A percentile compares a stretch with the other conserved stretches of the same genome.
phyloP scores from a whole-genome alignment of 208 protist species.

The Angomonas desouzai region DNA sequence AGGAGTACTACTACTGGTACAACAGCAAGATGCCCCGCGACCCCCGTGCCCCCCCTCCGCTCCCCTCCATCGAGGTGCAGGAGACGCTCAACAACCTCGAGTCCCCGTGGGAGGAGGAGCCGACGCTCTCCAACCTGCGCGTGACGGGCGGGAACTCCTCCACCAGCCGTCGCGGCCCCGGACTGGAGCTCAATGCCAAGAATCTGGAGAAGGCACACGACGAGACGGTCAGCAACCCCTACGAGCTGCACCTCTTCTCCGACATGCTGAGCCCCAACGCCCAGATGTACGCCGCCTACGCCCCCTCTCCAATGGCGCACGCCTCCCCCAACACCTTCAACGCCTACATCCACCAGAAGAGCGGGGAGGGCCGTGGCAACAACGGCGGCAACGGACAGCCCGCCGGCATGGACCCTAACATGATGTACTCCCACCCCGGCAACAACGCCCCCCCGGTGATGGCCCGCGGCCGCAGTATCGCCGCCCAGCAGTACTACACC shows the following conservation, averaged over 20 bases:
- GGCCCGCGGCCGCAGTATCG: constrained; percentile 36
- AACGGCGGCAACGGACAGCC: not conserved
- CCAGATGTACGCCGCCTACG: constrained; percentile 86
- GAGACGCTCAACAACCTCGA: constrained; percentile 56
- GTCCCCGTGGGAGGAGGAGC: constrained; percentile 54
- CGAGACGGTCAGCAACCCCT: constrained; percentile 72
- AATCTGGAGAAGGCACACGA: constrained; percentile 69
- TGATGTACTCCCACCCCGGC: constrained; percentile 18
- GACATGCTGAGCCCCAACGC: constrained; percentile 73
- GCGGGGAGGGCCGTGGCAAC: not conserved
- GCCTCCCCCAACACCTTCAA: constrained; percentile 73
- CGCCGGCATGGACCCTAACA: constrained; percentile 6
- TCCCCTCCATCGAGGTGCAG: constrained; percentile 60
- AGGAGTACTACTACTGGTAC: constrained; percentile 87
- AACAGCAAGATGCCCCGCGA: constrained; percentile 66
- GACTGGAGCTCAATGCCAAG: constrained; percentile 64
- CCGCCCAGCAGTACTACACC: constrained; percentile 84
- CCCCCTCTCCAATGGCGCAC: constrained; percentile 66
- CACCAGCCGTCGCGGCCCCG: constrained; percentile 6
- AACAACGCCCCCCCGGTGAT: constrained; percentile 13
- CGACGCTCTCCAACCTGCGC: not conserved
- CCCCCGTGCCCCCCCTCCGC: constrained; percentile 57
- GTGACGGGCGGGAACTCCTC: not conserved
- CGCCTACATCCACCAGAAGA: constrained; percentile 54
- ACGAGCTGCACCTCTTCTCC: constrained; percentile 54